Evolutionary conservation across 2,329 filamentous ascomycete species (phyloP).

Genomic region (Neofusicoccum parvum): DNA sequence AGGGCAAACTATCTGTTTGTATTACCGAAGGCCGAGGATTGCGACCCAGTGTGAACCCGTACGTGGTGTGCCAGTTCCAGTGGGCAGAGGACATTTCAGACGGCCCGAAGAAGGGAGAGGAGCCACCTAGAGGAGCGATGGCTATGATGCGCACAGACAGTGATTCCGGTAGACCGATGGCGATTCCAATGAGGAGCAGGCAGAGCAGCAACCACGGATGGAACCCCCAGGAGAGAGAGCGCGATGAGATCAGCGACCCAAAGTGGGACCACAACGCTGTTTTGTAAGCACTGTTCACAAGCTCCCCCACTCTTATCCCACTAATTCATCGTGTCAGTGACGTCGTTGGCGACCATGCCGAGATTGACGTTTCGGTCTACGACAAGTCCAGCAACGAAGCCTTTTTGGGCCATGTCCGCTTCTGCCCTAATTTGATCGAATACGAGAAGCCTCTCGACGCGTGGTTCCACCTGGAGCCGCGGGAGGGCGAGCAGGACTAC

Average conservation of each 20-base stretch:
- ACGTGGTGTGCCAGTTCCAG: constrained; percentile 95
- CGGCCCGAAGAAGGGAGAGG: constrained; percentile 69
- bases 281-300: constrained; percentile 67
- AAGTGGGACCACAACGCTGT: constrained; percentile 95
- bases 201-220: constrained; percentile 95
- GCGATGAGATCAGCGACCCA: constrained; percentile 74
- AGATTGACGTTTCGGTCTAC: constrained; percentile 92
- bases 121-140: constrained; percentile 42
- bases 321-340: constrained; percentile 62
- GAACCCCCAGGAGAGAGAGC: constrained; percentile 55
- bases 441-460: constrained; percentile 73
- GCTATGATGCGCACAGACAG: constrained; percentile 69
- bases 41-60: constrained; percentile 81
- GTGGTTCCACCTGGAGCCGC: constrained; percentile 81
- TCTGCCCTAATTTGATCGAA: constrained; percentile 71
- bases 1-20: constrained; percentile 87
- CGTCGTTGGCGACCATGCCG: constrained; percentile 86
- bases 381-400: constrained; percentile 83
- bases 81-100: constrained; percentile 94
- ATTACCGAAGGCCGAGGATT: constrained; percentile 84
- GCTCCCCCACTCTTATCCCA: not conserved
- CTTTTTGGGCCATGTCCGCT: constrained; percentile 86
- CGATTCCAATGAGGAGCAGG: constrained; percentile 94
- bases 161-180: constrained; percentile 82
- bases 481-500: constrained; percentile 75